Evolutionary conservation across 495 filamentous ascomycete species (phyloP), one percentile per base, ranked within the genome.

Genomic region (Penicillium simplicissimum): DNA sequence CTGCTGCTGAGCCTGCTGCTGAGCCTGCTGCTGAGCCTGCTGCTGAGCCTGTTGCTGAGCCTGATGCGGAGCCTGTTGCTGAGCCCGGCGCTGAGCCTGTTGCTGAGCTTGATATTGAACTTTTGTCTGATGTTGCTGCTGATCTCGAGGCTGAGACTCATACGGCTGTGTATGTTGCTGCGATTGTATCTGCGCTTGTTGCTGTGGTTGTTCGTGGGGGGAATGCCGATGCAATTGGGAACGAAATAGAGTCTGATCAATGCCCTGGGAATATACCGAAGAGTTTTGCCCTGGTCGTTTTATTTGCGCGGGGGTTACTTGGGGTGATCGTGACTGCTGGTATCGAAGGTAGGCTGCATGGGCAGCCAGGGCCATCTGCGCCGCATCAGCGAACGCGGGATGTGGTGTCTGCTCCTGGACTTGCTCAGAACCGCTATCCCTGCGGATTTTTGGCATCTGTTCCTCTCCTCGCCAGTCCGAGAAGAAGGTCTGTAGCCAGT

Each of bases 351-450:
- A 28, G 1, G 45, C 60, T 23, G 35, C 45, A 17, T 61, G 17
- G 9, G 57, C 57, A 17, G 42, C 49, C 23, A 40, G 51, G 9
- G 57, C 58, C 3, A 53, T 37, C 2, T 52, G 42, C 28, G 40
- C 61, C 31, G 61, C 65, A 51, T 61, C 55, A 14, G 43, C 42
- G 34, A 58, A 61, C 8, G 37, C 42, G 25, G 43, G 61, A 42
- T 57, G 58, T 53, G 54, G 47, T 4, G n/a, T 33, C 28, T 42
- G 35, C 1, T 33, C 33, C 1, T 23, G 25, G 17, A 4, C 13
- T 2, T 52, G 19, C 5, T 25, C 40, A 13, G 21, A 17, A 8
- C 55, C 17, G 8, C 23, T 40, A 57, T 40, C 15, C 4, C 33
- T 42, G 19, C 53, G 28, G n/a, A 9, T 55, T 19, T 7, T 9